Evolutionary conservation across 768 basidiomycete genomes (phyloP).

Genomic region (Lepiota subincarnata): DNA sequence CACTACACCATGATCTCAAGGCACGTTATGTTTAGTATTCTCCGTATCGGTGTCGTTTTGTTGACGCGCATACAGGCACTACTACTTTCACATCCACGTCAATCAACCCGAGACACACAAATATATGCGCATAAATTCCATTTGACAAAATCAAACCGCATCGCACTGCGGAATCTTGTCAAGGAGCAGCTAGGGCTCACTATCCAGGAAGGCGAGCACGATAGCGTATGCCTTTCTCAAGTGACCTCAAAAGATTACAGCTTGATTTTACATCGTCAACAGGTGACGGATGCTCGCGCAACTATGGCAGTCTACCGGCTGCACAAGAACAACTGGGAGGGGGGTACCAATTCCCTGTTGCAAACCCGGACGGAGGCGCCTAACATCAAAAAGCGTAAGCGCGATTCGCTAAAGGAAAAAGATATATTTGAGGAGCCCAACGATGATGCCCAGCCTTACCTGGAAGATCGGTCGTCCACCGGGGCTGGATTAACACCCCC

Average conservation of each 20-base stretch:
- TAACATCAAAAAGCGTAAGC: conserved; percentile 15
- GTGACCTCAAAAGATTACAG: not conserved
- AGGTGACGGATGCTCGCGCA: conserved; percentile 92
- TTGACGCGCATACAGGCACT: conserved; percentile 42
- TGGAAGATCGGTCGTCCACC: conserved; percentile 2
- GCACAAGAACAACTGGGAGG: conserved; percentile 82
- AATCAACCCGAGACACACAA: conserved; percentile 69
- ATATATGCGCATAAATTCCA: conserved; percentile 54
- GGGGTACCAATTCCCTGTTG: conserved; percentile 9
- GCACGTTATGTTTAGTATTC: conserved; percentile 33
- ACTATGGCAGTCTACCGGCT: conserved; percentile 92
- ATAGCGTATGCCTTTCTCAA: conserved; percentile 56
- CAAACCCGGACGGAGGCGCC: conserved; percentile 12
- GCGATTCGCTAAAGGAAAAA: not conserved
- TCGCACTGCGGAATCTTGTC: conserved; percentile 77
- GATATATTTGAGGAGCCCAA: not conserved
- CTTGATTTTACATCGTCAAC: not conserved
- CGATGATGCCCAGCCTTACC: conserved; percentile 13
- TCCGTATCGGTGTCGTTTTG: not conserved
- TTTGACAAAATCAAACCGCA: conserved; percentile 55
- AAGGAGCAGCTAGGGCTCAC: conserved; percentile 71
- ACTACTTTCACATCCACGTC: conserved; percentile 65
- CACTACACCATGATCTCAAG: conserved; percentile 87
- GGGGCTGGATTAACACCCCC: conserved; percentile 6
- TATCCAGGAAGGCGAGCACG: conserved; percentile 90